Evolutionary conservation across 2,329 filamentous ascomycete genomes (phyloP).

Genomic region (Knufia fluminis): DNA sequence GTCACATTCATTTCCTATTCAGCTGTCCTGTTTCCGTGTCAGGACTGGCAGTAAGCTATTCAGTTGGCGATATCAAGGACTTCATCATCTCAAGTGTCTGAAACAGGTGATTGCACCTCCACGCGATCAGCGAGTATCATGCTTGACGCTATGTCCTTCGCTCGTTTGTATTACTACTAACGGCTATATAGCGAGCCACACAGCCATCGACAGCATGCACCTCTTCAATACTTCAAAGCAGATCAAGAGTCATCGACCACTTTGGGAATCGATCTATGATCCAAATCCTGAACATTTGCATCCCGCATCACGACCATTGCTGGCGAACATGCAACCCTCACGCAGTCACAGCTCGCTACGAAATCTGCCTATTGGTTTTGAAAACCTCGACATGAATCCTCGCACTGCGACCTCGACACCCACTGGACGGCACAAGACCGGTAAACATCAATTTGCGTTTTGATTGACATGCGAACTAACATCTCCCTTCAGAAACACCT

Average conservation of each 20-base stretch:
- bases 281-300: background rate
- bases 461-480: background rate
- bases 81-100: background rate
- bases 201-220: background rate
- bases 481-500: background rate
- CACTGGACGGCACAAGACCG: background rate
- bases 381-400: background rate
- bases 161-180: background rate
- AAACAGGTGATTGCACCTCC: background rate
- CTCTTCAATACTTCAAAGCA: background rate
- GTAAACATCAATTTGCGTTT: background rate
- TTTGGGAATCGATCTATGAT: background rate
- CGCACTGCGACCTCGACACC: slow-evolving; percentile 4
- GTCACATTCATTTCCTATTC: background rate
- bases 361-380: background rate
- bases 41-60: too few species aligned
- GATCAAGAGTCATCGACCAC: background rate
- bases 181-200: background rate
- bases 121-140: background rate
- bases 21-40: too few species aligned
- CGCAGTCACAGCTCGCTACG: background rate
- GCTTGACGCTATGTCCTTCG: background rate
- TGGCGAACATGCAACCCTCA: slow-evolving; percentile 4
- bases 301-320: background rate
- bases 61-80: background rate